phyloP scores from a whole-genome alignment of 129 eudicot species.

The Saussurea involucrata region DNA sequence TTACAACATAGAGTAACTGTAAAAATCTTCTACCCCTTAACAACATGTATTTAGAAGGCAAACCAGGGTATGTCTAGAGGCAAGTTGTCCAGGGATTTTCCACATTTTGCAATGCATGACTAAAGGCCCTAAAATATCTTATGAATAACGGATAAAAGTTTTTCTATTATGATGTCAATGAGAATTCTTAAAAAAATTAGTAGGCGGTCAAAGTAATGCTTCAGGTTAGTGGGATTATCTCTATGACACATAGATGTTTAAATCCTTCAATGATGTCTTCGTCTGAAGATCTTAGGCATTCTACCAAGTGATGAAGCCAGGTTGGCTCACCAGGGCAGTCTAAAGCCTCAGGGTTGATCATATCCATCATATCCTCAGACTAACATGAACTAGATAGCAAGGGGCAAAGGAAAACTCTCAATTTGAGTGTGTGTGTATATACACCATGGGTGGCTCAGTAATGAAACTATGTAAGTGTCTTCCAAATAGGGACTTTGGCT shows the following conservation, averaged over 20 bases:
- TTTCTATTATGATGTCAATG: background rate
- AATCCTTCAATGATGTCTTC: too few species aligned
- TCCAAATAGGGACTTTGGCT: background rate
- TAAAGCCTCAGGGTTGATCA: background rate
- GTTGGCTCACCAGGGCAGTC: background rate
- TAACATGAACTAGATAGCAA: background rate
- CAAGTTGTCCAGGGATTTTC: too few species aligned
- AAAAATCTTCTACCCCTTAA: too few species aligned
- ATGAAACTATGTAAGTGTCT: background rate
- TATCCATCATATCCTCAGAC: background rate
- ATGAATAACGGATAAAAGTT: background rate
- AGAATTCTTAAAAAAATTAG: background rate
- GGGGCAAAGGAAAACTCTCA: background rate
- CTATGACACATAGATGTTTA: background rate
- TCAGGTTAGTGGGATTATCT: background rate
- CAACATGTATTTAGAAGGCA: too few species aligned
- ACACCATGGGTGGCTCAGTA: background rate
- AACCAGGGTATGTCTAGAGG: too few species aligned
- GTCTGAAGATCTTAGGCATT: too few species aligned
- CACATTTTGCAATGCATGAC: background rate
- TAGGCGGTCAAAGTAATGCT: background rate
- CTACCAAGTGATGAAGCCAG: background rate
- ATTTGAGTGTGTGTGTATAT: background rate
- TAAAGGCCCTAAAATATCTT: background rate
- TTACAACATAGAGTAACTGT: too few species aligned